Evolutionary conservation across 164 flowering plant species (phyloP), one percentile per base, ranked within the genome.

Genomic region (Umbilicus rupestris): DNA sequence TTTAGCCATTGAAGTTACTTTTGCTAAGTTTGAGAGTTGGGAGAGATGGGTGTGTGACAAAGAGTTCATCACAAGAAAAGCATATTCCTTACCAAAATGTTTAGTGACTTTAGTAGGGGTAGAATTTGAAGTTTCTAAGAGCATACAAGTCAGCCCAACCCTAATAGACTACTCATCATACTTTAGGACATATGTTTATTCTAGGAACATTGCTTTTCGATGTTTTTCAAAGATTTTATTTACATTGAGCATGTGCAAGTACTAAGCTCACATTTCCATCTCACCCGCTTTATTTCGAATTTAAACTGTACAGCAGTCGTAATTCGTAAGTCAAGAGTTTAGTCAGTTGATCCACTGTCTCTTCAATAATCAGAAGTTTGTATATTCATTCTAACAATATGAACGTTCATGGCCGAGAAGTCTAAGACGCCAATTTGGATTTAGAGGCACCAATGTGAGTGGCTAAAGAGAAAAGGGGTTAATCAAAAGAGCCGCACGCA

Each of bases 11-110:
- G 44, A 41, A 41, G 44, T 41, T 9, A 52, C 59, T 24, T 52
- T 52, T 52, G 59, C 59, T 52, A 52, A 52, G 59, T 52, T 52
- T 52, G 59, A 52, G 31, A 52, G 31, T 8, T 52, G 15, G 59
- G 3, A 14, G 44, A 41, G 12, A 41, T 41, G 44, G 22, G 55
- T n/a, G 24, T 52, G 31, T 26, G 59, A 52, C 59, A 52, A 52
- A 28, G 59, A 52, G 59, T 52, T 52, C 17, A 31, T 52, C 59
- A 52, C 59, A 55, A 55, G 60, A 33, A 55, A 55, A 55, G 60
- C 60, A 55, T 55, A 55, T 55, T 55, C 60, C 35, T 26, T 55
- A 19, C 60, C 33, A 55, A 55, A 55, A 55, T 55, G 60, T 55
- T 28, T 55, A 28, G 33, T 55, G 60, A 55, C 60, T 26, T 55